Base-by-base conservation (phyloP, 306 rosid species). In the Hippophae tibetana region DNA sequence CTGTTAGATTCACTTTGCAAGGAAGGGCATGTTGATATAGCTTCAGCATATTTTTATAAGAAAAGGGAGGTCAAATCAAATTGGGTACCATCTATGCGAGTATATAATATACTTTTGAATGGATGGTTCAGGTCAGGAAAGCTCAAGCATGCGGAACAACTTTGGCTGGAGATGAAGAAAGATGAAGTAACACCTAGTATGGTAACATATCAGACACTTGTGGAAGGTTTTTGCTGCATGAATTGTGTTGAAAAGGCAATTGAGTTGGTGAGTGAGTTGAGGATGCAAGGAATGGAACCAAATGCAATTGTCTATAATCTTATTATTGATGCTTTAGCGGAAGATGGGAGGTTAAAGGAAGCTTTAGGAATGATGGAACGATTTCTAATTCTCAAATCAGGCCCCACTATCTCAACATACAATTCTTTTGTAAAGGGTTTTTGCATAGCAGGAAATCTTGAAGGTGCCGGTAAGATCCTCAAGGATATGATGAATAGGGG, bases 161-260 rank as follows among this genome's bases (percentile, higher is more conserved):
- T 92, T 41, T 92, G 96, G 96, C 57, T 11, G 61, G 92, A 79
- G 83, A 85, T 85, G 96, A 92, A 74, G 73, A 71, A 68, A 70
- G 85, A 79, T 64, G 79, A 80, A 62, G 73, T 92, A 72, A 81
- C 53, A 57, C 89, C 92, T 5, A 83, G 67, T 72, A 87, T 90
- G 63, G 96, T 83, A 69, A 92, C 96, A n/a, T 92, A 92, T 64
- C 96, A 95, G 51, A 87, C 89, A 52, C 92, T 92, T 42, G 92
- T 82, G 45, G 95, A 85, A 81, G 96, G 95, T 44, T 87, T 87
- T 54, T 87, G 96, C 38, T 72, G 95, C 57, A 85, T 83, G 98
- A 79, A 83, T 41, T 79, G 83, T 25, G 60, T 81, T 38, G 95
- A 87, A 65, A 76, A 56, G 59, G 95, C 95, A 5, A 76, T 85